These are phyloP conservation scores for Coniochaeta sp. DNA, from an alignment of 2,329 filamentous ascomycete genomes.

Conservation along the genomic window DNA sequence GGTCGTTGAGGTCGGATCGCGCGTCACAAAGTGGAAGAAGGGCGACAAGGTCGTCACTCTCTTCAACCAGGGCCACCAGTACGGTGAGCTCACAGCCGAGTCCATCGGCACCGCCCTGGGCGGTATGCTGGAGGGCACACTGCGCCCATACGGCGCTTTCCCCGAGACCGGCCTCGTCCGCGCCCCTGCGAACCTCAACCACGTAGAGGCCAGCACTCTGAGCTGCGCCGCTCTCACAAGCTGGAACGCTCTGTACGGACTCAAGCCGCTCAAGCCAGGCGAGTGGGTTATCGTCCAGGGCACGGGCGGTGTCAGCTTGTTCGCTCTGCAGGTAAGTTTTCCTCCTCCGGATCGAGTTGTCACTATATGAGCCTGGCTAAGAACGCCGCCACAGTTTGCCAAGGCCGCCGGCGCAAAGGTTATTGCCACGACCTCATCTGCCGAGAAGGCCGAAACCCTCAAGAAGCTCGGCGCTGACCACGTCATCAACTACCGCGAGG, in stretches of 20 bases:
- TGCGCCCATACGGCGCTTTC: slow-evolving; percentile 62
- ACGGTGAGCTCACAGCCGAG: slow-evolving; percentile 27
- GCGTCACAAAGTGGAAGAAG: slow-evolving; percentile 37
- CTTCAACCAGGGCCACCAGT: slow-evolving; percentile 50
- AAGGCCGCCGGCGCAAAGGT: slow-evolving; percentile 44
- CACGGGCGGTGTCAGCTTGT: slow-evolving; percentile 62
- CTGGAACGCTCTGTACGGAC: slow-evolving; percentile 59
- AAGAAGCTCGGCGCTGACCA: slow-evolving; percentile 46
- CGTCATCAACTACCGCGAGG: slow-evolving; percentile 48
- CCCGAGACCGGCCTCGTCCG: slow-evolving; percentile 60
- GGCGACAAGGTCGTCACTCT: slow-evolving; percentile 52
- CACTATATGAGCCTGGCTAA: no score
- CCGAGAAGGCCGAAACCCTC: slow-evolving; percentile 38
- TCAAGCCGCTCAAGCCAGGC: slow-evolving; percentile 44
- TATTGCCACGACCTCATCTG: slow-evolving; percentile 48
- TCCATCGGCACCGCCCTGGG: slow-evolving; percentile 47
- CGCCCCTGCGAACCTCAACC: slow-evolving; percentile 47
- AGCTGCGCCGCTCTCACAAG: slow-evolving; percentile 54
- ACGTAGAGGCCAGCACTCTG: slow-evolving; percentile 48
- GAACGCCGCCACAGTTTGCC: slow-evolving; percentile 25
- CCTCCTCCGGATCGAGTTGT: neutral
- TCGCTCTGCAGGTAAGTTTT: slow-evolving; percentile 47
- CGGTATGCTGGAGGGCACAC: slow-evolving; percentile 57
- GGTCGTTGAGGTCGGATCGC: slow-evolving; percentile 41
- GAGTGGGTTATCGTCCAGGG: slow-evolving; percentile 58